Evolutionary conservation across 495 filamentous ascomycete species (phyloP).

Genomic region (Paragyromitra xinjiangensis): DNA sequence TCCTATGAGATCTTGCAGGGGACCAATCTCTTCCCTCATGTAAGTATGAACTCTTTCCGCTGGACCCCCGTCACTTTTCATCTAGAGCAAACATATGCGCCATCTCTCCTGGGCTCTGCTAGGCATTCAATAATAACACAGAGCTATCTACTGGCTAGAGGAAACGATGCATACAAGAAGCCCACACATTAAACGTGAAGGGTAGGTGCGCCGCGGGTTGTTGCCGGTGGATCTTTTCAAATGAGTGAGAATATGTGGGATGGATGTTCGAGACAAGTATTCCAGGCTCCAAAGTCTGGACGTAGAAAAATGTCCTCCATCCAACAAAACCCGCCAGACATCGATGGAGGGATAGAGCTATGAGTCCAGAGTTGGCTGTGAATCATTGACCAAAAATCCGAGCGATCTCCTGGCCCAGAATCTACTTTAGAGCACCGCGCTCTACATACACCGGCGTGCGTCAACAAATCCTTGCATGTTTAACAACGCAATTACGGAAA

Average conservation of each 20-base stretch:
- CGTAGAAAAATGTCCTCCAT: too few species aligned
- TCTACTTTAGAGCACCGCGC: background rate
- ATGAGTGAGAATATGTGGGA: background rate
- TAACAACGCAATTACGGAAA: background rate
- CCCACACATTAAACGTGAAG: constrained; percentile 22
- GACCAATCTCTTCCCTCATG: constrained; percentile 48
- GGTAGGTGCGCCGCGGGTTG: constrained; percentile 22
- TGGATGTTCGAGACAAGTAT: background rate
- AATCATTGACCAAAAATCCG: constrained; percentile 29
- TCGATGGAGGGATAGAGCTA: background rate
- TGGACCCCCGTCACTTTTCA: constrained; percentile 41
- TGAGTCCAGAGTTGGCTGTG: background rate
- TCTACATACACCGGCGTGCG: background rate
- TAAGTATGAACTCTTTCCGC: constrained; percentile 22
- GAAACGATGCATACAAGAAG: constrained; percentile 16
- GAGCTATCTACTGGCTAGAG: background rate
- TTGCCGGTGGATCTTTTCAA: constrained; percentile 20
- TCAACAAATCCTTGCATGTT: constrained; percentile 4
- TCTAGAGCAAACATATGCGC: constrained; percentile 18
- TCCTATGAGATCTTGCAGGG: constrained; percentile 54
- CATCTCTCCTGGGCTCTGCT: constrained; percentile 1
- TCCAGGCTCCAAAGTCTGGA: too few species aligned
- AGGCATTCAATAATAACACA: constrained; percentile 30
- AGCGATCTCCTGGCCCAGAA: constrained; percentile 8
- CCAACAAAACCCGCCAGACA: background rate